Conservation (phyloP, 2,329 filamentous ascomycete genomes). For the Trichoderma harzianum region DNA sequence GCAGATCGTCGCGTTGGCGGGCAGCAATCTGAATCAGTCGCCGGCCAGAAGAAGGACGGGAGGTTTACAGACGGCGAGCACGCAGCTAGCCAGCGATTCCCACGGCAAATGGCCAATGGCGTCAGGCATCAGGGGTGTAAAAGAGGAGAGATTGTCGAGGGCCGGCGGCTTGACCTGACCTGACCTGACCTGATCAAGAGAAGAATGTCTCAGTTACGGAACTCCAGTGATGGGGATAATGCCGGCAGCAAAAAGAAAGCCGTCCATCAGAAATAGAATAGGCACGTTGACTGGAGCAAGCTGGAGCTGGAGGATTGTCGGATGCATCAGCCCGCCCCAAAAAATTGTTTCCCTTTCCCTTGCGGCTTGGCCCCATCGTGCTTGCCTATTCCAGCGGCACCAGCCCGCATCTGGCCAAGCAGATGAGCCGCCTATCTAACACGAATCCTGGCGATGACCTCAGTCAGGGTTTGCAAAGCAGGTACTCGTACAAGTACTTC, state of each 20-base stretch:
- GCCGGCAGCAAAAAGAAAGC: too few relatives aligned
- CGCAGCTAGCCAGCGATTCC: neutral
- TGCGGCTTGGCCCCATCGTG: neutral
- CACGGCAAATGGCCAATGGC: neutral
- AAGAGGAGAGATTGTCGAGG: neutral
- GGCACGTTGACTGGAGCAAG: too few relatives aligned
- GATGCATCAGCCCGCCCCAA: neutral
- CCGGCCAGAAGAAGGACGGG: neutral
- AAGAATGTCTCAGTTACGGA: too few relatives aligned
- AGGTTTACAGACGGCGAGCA: neutral
- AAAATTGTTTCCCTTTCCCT: neutral
- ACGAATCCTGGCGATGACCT: conserved; percentile 7
- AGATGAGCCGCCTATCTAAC: conserved; percentile 15
- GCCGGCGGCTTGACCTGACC: neutral
- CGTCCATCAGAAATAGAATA: too few relatives aligned
- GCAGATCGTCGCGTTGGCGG: neutral
- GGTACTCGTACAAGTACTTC: neutral
- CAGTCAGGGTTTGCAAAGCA: neutral
- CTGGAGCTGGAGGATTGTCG: neutral
- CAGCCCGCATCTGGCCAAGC: neutral
- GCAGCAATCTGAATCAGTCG: neutral
- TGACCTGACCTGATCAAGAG: too few relatives aligned
- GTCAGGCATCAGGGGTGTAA: neutral
- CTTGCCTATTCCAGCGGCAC: neutral
- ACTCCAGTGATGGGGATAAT: too few relatives aligned